A percentile compares a stretch with the other conserved stretches of the same genome.
phyloP scores from a whole-genome alignment of 352 stramenopile genomes.

The Phytophthora niederhauseri region DNA sequence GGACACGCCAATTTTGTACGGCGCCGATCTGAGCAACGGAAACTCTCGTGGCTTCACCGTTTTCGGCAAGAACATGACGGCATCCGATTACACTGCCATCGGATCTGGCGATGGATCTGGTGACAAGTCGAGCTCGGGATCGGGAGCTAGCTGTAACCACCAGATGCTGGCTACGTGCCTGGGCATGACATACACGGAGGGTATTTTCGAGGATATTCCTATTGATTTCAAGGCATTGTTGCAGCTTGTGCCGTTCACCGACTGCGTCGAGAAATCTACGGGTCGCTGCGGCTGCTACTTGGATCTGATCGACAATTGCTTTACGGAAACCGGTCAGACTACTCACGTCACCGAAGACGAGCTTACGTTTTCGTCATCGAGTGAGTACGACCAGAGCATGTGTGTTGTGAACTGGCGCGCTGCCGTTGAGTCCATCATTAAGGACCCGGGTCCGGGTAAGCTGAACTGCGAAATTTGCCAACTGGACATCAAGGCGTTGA shows the following conservation, averaged over 20 bases:
- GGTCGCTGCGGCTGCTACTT: slow-evolving; percentile 78
- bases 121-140: slow-evolving; percentile 36
- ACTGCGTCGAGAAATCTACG: slow-evolving; percentile 64
- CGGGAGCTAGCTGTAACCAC: slow-evolving; percentile 51
- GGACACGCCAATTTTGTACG: slow-evolving; percentile 80
- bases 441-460: slow-evolving; percentile 50
- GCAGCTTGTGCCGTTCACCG: slow-evolving; percentile 64
- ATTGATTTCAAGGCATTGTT: slow-evolving; percentile 82
- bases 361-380: slow-evolving; percentile 32
- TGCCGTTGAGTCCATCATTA: slow-evolving; percentile 58
- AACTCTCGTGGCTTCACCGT: slow-evolving; percentile 56
- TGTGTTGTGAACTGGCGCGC: slow-evolving; percentile 64
- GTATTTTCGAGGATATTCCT: slow-evolving; percentile 53
- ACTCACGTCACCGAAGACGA: slow-evolving; percentile 43
- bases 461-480: slow-evolving; percentile 84
- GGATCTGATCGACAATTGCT: slow-evolving; percentile 69
- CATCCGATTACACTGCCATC: slow-evolving; percentile 41
- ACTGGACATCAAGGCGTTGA: slow-evolving; percentile 67
- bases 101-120: slow-evolving; percentile 34
- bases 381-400: slow-evolving; percentile 65
- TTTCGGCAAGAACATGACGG: slow-evolving; percentile 67
- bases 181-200: slow-evolving; percentile 52
- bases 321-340: slow-evolving; percentile 53
- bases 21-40: slow-evolving; percentile 51
- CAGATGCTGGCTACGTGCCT: slow-evolving; percentile 78